Base-by-base conservation (phyloP, 78 protist species). In the Dictyostelium intermedium region DNA sequence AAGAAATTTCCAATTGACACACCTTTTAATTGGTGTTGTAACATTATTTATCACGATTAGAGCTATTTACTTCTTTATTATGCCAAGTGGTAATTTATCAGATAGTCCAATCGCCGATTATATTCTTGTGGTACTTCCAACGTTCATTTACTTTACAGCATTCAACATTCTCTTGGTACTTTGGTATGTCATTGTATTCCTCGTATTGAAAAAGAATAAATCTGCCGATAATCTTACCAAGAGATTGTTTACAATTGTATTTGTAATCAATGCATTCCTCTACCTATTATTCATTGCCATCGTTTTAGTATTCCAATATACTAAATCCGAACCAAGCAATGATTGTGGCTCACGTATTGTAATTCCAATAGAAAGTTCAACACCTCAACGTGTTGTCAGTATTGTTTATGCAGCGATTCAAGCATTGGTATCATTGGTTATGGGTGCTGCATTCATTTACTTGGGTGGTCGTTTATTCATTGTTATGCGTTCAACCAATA, bases 221-320 rank as follows among this genome's bases (percentile, higher is more conserved):
- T 39, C 61, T 6, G 82, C 82, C 5, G 82, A 76, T 10, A 37
- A 32, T 23, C 53, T 39, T 0, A 35, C 82, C 5, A 81, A 14
- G 0, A 39, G 50, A 25, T 25, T 78, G 41, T 35, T 39, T 7
- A 60, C 30, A 18, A 27, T 39, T 14, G 60, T 81, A 27, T 27
- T 56, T 0, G 72, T 50, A n/a, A 47, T 73, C 39, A 85, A 85
- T 41, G 53, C 53, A 10, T 20, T 85, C n/a, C 43, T 85, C 5
- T 85, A 85, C 50, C 27, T 85, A 4, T 53, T 85, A n/a, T 85
- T 85, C 34, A 43, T 79, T 30, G 84, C 32, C 47, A 82, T 82
- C 14, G 70, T 56, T 1, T 56, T 82, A 18, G 84, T 79, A 30
- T 79, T 79, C 69, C 41, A 79, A 30, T 79, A 35, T 27, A 39